Evolutionary conservation across 768 basidiomycete species (phyloP).

Genomic region (Dioszegia hungarica): DNA sequence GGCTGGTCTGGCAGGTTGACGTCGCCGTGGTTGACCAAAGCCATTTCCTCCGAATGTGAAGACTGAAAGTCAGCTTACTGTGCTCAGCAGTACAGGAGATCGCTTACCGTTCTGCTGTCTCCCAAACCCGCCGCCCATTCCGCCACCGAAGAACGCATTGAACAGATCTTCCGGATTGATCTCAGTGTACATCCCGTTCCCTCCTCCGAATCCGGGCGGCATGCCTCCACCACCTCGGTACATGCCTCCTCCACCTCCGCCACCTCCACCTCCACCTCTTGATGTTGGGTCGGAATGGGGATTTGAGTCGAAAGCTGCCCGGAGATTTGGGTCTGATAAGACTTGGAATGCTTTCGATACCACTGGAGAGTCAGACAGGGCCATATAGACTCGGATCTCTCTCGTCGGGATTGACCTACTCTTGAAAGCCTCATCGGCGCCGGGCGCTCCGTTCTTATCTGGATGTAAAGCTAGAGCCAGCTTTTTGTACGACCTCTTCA

Average conservation of each 20-base stretch:
- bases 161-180: conserved; percentile 93
- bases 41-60: conserved; percentile 74
- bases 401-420: conserved; percentile 55
- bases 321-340: conserved; percentile 86
- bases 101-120: conserved; percentile 53
- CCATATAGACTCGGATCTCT: neutral
- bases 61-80: conserved; percentile 50
- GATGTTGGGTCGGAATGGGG: conserved; percentile 69
- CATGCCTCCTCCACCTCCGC: conserved; percentile 8
- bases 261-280: conserved; percentile 53
- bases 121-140: conserved; percentile 52
- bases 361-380: conserved; percentile 61
- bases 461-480: conserved; percentile 65
- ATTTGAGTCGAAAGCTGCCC: conserved; percentile 71
- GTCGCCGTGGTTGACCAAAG: conserved; percentile 50
- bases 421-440: conserved; percentile 97
- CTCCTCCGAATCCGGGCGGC: conserved; percentile 37
- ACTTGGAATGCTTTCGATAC: conserved; percentile 97
- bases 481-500: conserved; percentile 91
- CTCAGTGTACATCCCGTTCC: conserved; percentile 53
- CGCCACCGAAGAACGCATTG: conserved; percentile 91
- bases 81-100: too few species aligned
- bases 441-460: conserved; percentile 70
- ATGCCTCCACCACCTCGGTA: conserved; percentile 39
- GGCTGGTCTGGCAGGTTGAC: conserved; percentile 49